phyloP scores from a whole-genome alignment of 2,329 filamentous ascomycete species.

The Fusarium udum region DNA sequence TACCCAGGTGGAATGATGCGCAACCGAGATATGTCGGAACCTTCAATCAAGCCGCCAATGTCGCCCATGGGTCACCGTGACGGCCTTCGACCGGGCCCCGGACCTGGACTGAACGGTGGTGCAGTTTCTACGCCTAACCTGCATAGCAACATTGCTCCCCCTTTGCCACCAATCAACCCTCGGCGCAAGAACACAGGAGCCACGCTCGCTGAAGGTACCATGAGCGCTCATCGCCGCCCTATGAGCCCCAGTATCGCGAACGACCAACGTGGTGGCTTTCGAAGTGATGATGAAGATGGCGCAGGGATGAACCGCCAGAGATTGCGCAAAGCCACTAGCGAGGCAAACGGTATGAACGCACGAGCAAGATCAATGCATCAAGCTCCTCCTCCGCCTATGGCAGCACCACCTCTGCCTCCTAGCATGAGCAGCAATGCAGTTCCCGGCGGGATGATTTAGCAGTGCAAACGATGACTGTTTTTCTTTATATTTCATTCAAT shows the following conservation, averaged over 20 bases:
- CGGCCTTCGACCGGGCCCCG: slow-evolving; percentile 48
- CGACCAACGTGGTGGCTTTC: slow-evolving; percentile 46
- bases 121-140: slow-evolving; percentile 51
- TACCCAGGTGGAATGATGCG: slow-evolving; percentile 48
- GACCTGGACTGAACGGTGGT: slow-evolving; percentile 45
- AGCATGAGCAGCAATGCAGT: slow-evolving; percentile 45
- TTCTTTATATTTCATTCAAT: slow-evolving; percentile 18
- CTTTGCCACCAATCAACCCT: slow-evolving; percentile 68
- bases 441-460: slow-evolving; percentile 59
- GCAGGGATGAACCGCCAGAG: slow-evolving; percentile 49
- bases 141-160: slow-evolving; percentile 54
- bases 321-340: slow-evolving; percentile 56
- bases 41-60: slow-evolving; percentile 58
- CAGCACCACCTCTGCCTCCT: slow-evolving; percentile 42
- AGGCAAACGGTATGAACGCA: slow-evolving; percentile 49
- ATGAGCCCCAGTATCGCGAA: slow-evolving; percentile 35
- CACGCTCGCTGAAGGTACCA: slow-evolving; percentile 45
- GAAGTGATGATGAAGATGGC: slow-evolving; percentile 54
- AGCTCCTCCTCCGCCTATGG: slow-evolving; percentile 40
- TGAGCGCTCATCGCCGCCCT: slow-evolving; percentile 27
- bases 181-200: slow-evolving; percentile 57
- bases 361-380: slow-evolving; percentile 43
- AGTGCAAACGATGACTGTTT: slow-evolving; percentile 3
- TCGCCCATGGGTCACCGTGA: slow-evolving; percentile 55
- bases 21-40: slow-evolving; percentile 62